phyloP scores from a whole-genome alignment of 306 rosid genomes.

The Cicer chorassanicum region DNA sequence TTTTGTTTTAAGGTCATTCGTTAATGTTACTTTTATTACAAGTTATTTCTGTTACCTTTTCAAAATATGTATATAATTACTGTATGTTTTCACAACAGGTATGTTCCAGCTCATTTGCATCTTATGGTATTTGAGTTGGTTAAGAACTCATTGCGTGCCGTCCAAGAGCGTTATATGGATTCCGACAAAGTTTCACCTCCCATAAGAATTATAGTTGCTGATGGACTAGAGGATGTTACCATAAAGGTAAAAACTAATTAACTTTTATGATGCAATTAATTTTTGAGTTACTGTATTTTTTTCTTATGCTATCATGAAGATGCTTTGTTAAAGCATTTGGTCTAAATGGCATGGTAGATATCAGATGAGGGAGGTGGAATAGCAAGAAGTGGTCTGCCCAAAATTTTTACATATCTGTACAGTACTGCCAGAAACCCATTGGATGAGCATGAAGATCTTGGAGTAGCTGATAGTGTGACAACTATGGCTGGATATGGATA shows the following conservation, averaged over 20 bases:
- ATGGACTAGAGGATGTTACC: conserved; percentile 95
- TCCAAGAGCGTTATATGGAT: conserved; percentile 83
- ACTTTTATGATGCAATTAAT: background rate
- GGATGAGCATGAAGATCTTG: conserved; percentile 73
- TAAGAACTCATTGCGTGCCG: conserved; percentile 95
- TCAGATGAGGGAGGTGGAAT: conserved; percentile 96
- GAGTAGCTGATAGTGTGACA: conserved; percentile 63
- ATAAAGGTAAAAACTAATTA: conserved; percentile 46
- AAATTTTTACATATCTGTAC: conserved; percentile 86
- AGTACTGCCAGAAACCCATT: conserved; percentile 87
- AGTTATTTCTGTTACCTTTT: conserved; percentile 19
- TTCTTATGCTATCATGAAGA: background rate
- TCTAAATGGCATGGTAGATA: conserved; percentile 43
- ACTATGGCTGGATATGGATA: conserved; percentile 93
- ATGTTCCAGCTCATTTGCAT: conserved; percentile 95
- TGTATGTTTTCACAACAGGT: conserved; percentile 54
- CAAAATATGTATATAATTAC: conserved; percentile 22
- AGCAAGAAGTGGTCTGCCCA: conserved; percentile 78
- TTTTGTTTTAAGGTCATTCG: background rate
- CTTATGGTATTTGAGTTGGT: conserved; percentile 98
- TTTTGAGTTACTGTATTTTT: background rate
- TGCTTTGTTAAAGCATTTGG: conserved; percentile 28
- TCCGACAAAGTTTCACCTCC: conserved; percentile 80
- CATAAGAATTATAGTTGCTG: conserved; percentile 87
- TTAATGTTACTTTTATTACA: too few species aligned